Percentiles rank a stretch among this genome's conserved stretches.
These are phyloP conservation scores for Podospora comata DNA, from an alignment of 495 filamentous ascomycete genomes.

Conservation along the genomic window DNA sequence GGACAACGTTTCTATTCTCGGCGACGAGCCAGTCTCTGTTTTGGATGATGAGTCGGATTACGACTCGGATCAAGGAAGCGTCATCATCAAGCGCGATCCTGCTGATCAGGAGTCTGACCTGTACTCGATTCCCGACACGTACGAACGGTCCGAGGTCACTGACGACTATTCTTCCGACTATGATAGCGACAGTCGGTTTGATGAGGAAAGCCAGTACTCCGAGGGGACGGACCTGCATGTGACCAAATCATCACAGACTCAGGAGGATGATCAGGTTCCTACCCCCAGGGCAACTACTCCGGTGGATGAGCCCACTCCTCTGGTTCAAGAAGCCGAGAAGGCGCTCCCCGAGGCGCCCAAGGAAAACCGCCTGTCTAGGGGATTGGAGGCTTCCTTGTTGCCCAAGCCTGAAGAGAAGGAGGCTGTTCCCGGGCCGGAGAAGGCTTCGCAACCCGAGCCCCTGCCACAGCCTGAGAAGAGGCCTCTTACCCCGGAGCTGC, in stretches of 20 bases:
- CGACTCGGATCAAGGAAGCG: conserved; percentile 49
- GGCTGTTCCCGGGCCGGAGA: conserved; percentile 31
- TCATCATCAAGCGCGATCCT: conserved; percentile 66
- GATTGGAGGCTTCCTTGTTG: conserved; percentile 44
- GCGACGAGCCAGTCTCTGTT: conserved; percentile 44
- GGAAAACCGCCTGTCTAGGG: conserved; percentile 38
- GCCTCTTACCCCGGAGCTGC: conserved; percentile 62
- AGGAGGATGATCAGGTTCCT: conserved; percentile 35
- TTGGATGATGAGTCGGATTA: conserved; percentile 51
- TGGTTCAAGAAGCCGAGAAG: conserved; percentile 8
- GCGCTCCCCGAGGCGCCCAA: conserved; percentile 22
- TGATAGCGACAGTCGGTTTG: conserved; percentile 33
- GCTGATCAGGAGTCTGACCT: conserved; percentile 62
- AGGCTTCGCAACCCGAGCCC: conserved; percentile 39
- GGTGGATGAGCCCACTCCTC: conserved; percentile 9
- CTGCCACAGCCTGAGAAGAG: conserved; percentile 33
- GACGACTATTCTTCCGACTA: conserved; percentile 38
- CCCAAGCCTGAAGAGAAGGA: conserved; percentile 37
- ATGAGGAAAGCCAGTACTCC: conserved; percentile 32
- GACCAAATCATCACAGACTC: conserved; percentile 7
- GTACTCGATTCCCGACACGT: conserved; percentile 69
- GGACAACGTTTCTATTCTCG: conserved; percentile 40
- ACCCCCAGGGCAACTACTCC: conserved; percentile 47
- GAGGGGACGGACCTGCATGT: conserved; percentile 14
- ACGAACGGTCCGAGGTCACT: conserved; percentile 37